Evolutionary conservation across 768 basidiomycete genomes (phyloP).

Genomic region (button mushroom (Agaricus bisporus)): DNA sequence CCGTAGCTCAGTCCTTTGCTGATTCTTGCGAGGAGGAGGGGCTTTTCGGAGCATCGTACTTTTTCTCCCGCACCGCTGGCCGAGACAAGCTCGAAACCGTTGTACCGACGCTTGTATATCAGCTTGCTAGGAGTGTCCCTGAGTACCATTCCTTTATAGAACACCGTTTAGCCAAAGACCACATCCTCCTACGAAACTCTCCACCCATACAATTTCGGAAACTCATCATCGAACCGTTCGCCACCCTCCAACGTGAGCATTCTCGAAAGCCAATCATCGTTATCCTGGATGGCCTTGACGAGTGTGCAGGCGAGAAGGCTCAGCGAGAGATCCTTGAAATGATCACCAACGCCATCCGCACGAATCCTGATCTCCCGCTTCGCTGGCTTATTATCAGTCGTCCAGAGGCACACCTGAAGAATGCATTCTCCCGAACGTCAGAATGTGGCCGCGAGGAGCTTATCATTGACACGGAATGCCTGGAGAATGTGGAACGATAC

Average conservation of each 20-base stretch:
- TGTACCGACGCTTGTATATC: too few relatives aligned
- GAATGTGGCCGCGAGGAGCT: neutral
- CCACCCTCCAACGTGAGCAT: too few relatives aligned
- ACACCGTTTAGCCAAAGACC: too few relatives aligned
- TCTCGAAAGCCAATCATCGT: too few relatives aligned
- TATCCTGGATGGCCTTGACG: too few relatives aligned
- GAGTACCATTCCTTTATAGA: too few relatives aligned
- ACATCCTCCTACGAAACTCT: too few relatives aligned
- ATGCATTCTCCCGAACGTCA: neutral
- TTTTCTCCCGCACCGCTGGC: neutral
- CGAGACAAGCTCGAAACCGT: conserved; percentile 3
- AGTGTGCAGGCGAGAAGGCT: too few relatives aligned
- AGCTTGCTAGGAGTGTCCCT: too few relatives aligned
- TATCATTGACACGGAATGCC: neutral
- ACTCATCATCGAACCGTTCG: too few relatives aligned
- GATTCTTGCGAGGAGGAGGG: neutral
- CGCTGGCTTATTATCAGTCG: neutral
- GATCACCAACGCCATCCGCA: neutral
- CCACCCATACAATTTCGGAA: too few relatives aligned
- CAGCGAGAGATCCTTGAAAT: neutral
- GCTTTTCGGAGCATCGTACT: conserved; percentile 4
- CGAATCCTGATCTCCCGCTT: neutral
- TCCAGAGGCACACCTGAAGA: neutral
- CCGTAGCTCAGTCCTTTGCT: too few relatives aligned
- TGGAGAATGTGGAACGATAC: neutral